Evolutionary conservation across 2,329 filamentous ascomycete genomes (phyloP).

Genomic region (Blastomyces emzantsi): DNA sequence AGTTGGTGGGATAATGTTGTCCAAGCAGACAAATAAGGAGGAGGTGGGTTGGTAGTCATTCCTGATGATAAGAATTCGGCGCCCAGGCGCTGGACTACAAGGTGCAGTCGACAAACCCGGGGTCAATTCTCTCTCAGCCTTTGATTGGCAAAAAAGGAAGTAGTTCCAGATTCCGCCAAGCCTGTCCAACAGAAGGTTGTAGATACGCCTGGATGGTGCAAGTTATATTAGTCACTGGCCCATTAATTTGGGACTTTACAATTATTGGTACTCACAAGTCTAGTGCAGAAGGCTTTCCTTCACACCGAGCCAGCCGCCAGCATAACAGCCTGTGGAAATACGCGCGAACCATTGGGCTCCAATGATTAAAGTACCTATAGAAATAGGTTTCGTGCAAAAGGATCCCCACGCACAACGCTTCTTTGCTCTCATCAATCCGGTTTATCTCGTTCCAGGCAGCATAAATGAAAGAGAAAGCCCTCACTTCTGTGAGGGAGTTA

Average conservation of each 20-base stretch:
- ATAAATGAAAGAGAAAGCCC: constrained; percentile 73
- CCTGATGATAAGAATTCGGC: constrained; percentile 79
- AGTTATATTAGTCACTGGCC: constrained; percentile 18
- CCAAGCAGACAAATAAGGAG: constrained; percentile 41
- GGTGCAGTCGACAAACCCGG: constrained; percentile 64
- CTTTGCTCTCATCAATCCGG: constrained; percentile 57
- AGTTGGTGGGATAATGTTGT: constrained; percentile 31
- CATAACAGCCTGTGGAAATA: constrained; percentile 88
- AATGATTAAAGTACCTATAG: constrained; percentile 77
- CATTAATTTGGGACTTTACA: neutral
- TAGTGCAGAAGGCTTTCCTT: constrained; percentile 54
- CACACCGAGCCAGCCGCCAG: constrained; percentile 76
- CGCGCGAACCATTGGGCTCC: constrained; percentile 90
- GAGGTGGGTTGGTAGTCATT: constrained; percentile 57
- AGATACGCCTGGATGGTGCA: constrained; percentile 51
- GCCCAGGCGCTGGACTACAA: constrained; percentile 75
- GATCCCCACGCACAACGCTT: constrained; percentile 62
- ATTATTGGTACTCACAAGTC: constrained; percentile 53
- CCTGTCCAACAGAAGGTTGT: constrained; percentile 56
- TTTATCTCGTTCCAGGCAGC: constrained; percentile 67
- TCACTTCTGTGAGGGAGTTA: constrained; percentile 83
- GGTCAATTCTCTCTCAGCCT: constrained; percentile 50
- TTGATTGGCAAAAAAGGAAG: constrained; percentile 64
- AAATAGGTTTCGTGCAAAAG: constrained; percentile 67
- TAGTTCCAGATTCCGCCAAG: constrained; percentile 68